These are phyloP conservation scores for Colletotrichum higginsianum DNA, from an alignment of 2,329 filamentous ascomycete species.

Conservation along the genomic window DNA sequence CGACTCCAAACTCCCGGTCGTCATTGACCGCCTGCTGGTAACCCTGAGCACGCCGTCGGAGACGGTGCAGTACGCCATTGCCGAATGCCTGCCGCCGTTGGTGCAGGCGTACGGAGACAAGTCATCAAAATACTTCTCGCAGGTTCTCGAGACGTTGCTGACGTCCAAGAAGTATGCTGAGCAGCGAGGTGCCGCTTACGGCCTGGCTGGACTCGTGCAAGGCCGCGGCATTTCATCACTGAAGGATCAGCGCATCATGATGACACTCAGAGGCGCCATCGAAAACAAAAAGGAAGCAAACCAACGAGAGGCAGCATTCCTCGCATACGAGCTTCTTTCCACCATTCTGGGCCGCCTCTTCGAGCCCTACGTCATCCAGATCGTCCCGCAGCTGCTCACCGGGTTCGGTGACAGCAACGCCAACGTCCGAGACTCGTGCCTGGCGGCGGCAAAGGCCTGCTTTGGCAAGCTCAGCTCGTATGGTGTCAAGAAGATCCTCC, in stretches of 20 bases:
- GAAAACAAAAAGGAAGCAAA: constrained; percentile 96
- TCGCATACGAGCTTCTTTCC: constrained; percentile 93
- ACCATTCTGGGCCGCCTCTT: constrained; percentile 89
- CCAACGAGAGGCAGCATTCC: constrained; percentile 88
- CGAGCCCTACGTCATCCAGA: constrained; percentile 96
- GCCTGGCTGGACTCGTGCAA: constrained; percentile 88
- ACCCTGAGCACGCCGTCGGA: constrained; percentile 96
- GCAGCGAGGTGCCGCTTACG: constrained; percentile 94
- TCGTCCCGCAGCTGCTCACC: constrained; percentile 89
- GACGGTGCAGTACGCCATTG: constrained; percentile 95
- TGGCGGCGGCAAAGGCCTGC: constrained; percentile 94
- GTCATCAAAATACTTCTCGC: constrained; percentile 83
- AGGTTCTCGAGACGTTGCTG: constrained; percentile 86
- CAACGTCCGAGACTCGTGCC: constrained; percentile 92
- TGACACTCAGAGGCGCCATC: constrained; percentile 82
- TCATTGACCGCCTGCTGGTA: constrained; percentile 87
- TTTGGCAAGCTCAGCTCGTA: constrained; percentile 95
- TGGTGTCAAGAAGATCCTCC: constrained; percentile 94
- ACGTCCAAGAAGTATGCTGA: constrained; percentile 92
- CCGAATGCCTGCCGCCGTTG: constrained; percentile 93
- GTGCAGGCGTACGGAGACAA: constrained; percentile 85
- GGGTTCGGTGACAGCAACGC: constrained; percentile 91
- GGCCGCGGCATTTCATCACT: constrained; percentile 89
- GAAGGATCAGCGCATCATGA: constrained; percentile 88
- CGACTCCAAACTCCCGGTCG: constrained; percentile 89